These are phyloP conservation scores for sweet orange (Citrus sinensis) DNA, from an alignment of 345 rosid species.

Conservation along the genomic window DVS_A1.0 CM039161.1:5695001-5695500, in stretches of 20 bases:
- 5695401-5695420: not conserved
- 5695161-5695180: constrained; percentile 53
- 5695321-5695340: not conserved
- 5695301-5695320: not conserved
- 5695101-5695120: constrained; percentile 86
- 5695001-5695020: constrained; percentile 41
- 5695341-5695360: too few species aligned
- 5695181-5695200: constrained; percentile 15
- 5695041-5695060: constrained; percentile 65
- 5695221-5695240: not conserved
- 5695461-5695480: too few species aligned
- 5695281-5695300: not conserved
- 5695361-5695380: too few species aligned
- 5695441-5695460: too few species aligned
- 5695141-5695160: constrained; percentile 44
- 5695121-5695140: constrained; percentile 59
- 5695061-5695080: constrained; percentile 24
- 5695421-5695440: not conserved
- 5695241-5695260: not conserved
- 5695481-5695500: too few species aligned
- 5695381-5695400: not conserved
- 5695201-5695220: not conserved
- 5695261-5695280: not conserved
- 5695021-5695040: constrained; percentile 75
- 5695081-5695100: constrained; percentile 41